A percentile compares a stretch with the other conserved stretches of the same genome.
Evolutionary conservation across 805 yeast species (phyloP).

Genomic region (Ogataea ramenticola): DNA sequence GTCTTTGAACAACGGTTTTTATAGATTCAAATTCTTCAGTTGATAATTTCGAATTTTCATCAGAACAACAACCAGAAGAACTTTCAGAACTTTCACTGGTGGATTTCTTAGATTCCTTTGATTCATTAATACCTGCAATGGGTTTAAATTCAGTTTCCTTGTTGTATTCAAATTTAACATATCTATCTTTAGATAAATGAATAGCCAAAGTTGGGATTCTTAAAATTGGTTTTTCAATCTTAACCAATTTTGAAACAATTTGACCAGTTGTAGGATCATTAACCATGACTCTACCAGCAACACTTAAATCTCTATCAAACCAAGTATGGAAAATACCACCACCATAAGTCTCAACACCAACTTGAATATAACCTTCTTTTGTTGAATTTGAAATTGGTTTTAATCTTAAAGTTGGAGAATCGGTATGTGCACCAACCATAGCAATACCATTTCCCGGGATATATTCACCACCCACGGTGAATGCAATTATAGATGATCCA

Average conservation of each 20-base stretch:
- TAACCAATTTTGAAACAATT: slow-evolving; percentile 60
- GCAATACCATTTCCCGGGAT: slow-evolving; percentile 75
- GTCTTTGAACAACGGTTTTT: slow-evolving; percentile 62
- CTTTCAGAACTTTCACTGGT: slow-evolving; percentile 3
- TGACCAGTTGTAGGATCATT: slow-evolving; percentile 37
- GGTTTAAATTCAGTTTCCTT: slow-evolving; percentile 84
- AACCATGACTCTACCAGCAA: slow-evolving; percentile 88
- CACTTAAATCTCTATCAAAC: slow-evolving; percentile 89
- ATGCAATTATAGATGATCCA: slow-evolving; percentile 82
- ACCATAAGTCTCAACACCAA: slow-evolving; percentile 93
- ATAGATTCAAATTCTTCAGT: slow-evolving; percentile 58
- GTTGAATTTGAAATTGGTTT: slow-evolving; percentile 76
- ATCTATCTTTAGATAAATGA: slow-evolving; percentile 75
- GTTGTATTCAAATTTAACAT: slow-evolving; percentile 78
- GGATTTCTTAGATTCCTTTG: slow-evolving; percentile 6
- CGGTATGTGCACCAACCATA: slow-evolving; percentile 94
- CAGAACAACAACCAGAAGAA: slow-evolving; percentile 36
- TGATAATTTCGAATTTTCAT: slow-evolving; percentile 38
- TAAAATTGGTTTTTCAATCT: slow-evolving; percentile 74
- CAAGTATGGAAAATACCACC: slow-evolving; percentile 96
- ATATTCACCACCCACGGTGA: slow-evolving; percentile 71
- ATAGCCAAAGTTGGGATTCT: slow-evolving; percentile 94
- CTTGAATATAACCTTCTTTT: slow-evolving; percentile 72
- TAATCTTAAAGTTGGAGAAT: slow-evolving; percentile 81
- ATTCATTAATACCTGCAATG: slow-evolving; percentile 59